These are phyloP conservation scores for Dictyostelium brefeldianum DNA, from an alignment of 78 protist species.

Conservation along the genomic window DNA sequence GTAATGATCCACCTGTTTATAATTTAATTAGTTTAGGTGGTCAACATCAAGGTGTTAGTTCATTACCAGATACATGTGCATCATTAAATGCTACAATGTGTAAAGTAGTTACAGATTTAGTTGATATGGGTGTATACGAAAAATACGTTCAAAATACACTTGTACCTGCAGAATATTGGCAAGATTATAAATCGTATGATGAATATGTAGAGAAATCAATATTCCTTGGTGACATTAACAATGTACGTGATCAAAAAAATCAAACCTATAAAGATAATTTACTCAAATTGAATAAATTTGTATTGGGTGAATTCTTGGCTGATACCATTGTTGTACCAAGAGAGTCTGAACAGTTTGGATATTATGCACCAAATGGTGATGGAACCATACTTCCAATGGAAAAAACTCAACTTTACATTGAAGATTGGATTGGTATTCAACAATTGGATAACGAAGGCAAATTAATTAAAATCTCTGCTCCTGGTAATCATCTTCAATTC, in stretches of 20 bases:
- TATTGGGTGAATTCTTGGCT: conserved; percentile 68
- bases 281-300: conserved; percentile 61
- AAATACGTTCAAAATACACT: conserved; percentile 54
- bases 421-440: conserved; percentile 85
- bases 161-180: conserved; percentile 90
- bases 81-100: conserved; percentile 34
- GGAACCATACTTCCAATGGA: conserved; percentile 53
- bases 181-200: conserved; percentile 30
- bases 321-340: conserved; percentile 89
- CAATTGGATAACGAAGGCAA: conserved; percentile 50
- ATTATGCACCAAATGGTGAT: conserved; percentile 38
- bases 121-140: conserved; percentile 71
- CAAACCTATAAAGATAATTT: conserved; percentile 81
- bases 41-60: conserved; percentile 90
- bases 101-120: conserved; percentile 33
- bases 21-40: conserved; percentile 89
- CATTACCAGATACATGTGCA: conserved; percentile 48
- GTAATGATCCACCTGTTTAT: conserved; percentile 83
- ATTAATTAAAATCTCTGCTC: conserved; percentile 41
- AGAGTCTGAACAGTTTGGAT: conserved; percentile 53
- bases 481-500: conserved; percentile 81
- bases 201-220: conserved; percentile 50
- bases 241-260: conserved; percentile 70
- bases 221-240: conserved; percentile 86
- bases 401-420: conserved; percentile 63